These are phyloP conservation scores for Epichloe scottii DNA, from an alignment of 2,329 filamentous ascomycete genomes.

Conservation along the genomic window DNA sequence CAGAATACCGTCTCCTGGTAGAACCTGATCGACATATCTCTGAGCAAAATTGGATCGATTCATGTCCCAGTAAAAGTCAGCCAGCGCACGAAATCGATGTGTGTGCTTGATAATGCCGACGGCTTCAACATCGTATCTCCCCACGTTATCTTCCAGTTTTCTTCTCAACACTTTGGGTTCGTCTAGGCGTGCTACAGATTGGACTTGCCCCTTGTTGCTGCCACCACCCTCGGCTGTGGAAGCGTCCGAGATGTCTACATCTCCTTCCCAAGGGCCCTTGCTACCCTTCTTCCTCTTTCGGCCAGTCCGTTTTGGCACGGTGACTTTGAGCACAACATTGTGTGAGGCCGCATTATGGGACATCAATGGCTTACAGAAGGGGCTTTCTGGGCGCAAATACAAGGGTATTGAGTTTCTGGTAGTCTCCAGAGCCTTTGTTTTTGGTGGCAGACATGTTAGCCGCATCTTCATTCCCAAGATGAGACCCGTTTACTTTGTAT, in stretches of 20 bases:
- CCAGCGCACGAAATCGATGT: slow-evolving; percentile 76
- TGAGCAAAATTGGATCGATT: slow-evolving; percentile 55
- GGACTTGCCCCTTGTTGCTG: slow-evolving; percentile 15
- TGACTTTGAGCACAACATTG: slow-evolving; percentile 77
- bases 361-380: slow-evolving; percentile 62
- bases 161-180: slow-evolving; percentile 43
- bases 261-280: slow-evolving; percentile 47
- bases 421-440: slow-evolving; percentile 31
- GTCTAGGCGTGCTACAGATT: slow-evolving; percentile 36
- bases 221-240: slow-evolving; percentile 3
- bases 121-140: slow-evolving; percentile 53
- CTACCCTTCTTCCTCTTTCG: slow-evolving; percentile 75
- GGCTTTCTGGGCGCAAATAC: slow-evolving; percentile 70
- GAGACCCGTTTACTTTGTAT: neutral
- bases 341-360: slow-evolving; percentile 66
- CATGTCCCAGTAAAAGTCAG: slow-evolving; percentile 77
- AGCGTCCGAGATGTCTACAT: slow-evolving; percentile 20
- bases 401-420: slow-evolving; percentile 46
- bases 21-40: slow-evolving; percentile 56
- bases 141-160: slow-evolving; percentile 58
- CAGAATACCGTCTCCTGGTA: slow-evolving; percentile 55
- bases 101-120: slow-evolving; percentile 65
- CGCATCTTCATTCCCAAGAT: neutral
- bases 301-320: slow-evolving; percentile 75
- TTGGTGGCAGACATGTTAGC: neutral